These are phyloP conservation scores for Salix purpurea DNA, from an alignment of 345 rosid species.

Conservation along the genomic window DNA sequence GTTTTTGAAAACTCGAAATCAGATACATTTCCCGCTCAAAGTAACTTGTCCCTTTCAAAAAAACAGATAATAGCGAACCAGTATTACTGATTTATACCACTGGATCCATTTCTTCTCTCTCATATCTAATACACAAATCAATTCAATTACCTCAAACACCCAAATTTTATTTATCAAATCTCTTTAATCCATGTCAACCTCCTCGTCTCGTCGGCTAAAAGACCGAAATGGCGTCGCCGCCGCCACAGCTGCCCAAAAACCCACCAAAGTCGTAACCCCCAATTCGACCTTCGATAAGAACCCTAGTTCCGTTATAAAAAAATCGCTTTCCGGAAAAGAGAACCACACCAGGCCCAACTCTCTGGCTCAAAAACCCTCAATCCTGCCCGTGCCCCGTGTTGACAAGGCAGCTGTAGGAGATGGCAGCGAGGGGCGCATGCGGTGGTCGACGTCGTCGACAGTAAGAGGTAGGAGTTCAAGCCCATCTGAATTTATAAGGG, in stretches of 20 bases:
- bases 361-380: constrained; percentile 54
- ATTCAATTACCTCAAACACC: background rate
- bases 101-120: background rate
- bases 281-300: constrained; percentile 31
- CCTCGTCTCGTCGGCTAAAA: constrained; percentile 49
- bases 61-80: background rate
- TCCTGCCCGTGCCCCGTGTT: constrained; percentile 51
- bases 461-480: constrained; percentile 83
- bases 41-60: no score
- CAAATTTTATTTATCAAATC: background rate
- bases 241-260: constrained; percentile 31
- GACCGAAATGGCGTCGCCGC: constrained; percentile 46
- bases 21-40: constrained; percentile 41
- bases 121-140: background rate
- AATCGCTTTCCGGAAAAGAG: constrained; percentile 54
- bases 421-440: constrained; percentile 37
- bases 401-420: constrained; percentile 39
- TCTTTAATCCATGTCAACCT: constrained; percentile 49
- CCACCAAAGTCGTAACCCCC: constrained; percentile 45
- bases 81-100: no score
- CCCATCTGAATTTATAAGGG: constrained; percentile 67
- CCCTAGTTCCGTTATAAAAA: constrained; percentile 26
- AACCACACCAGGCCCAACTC: constrained; percentile 39
- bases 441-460: constrained; percentile 51
- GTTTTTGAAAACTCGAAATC: constrained; percentile 27